Evolutionary conservation across 768 basidiomycete genomes (phyloP).

Genomic region (Psilocybe cubensis): DNA sequence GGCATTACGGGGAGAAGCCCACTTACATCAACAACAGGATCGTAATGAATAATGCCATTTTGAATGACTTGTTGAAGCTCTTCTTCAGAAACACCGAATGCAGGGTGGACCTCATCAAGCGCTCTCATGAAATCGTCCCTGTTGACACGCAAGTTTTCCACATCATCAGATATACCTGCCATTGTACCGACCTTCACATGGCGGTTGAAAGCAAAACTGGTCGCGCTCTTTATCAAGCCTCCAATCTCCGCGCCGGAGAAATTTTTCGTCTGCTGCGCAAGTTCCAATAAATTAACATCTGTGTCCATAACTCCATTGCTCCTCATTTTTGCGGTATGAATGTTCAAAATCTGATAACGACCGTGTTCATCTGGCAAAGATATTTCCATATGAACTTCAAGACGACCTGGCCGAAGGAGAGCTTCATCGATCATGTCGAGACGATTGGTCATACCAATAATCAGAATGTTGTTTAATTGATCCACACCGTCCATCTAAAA

Average conservation of each 20-base stretch:
- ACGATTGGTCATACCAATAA: slow-evolving; percentile 99
- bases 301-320: slow-evolving; percentile 85
- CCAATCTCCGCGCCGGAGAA: slow-evolving; percentile 97
- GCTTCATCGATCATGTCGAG: slow-evolving; percentile 99
- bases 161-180: slow-evolving; percentile 95
- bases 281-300: slow-evolving; percentile 82
- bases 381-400: slow-evolving; percentile 99
- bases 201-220: slow-evolving; percentile 96
- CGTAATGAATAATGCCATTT: slow-evolving; percentile 95
- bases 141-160: slow-evolving; percentile 91
- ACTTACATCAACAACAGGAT: slow-evolving; percentile 74
- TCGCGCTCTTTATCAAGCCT: slow-evolving; percentile 96
- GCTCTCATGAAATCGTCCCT: slow-evolving; percentile 87
- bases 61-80: slow-evolving; percentile 92
- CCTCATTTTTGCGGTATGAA: slow-evolving; percentile 96
- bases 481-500: slow-evolving; percentile 98
- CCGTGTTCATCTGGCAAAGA: slow-evolving; percentile 95
- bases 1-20: background rate
- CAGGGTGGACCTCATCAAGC: slow-evolving; percentile 92
- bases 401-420: slow-evolving; percentile 93
- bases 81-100: slow-evolving; percentile 97
- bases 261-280: slow-evolving; percentile 90
- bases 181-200: slow-evolving; percentile 98
- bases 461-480: slow-evolving; percentile 96
- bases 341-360: slow-evolving; percentile 90